Evolutionary conservation across 371 early-diverging fungal genomes (phyloP), one percentile per base, ranked within the genome.

Genomic region (Circinella umbellata): DNA sequence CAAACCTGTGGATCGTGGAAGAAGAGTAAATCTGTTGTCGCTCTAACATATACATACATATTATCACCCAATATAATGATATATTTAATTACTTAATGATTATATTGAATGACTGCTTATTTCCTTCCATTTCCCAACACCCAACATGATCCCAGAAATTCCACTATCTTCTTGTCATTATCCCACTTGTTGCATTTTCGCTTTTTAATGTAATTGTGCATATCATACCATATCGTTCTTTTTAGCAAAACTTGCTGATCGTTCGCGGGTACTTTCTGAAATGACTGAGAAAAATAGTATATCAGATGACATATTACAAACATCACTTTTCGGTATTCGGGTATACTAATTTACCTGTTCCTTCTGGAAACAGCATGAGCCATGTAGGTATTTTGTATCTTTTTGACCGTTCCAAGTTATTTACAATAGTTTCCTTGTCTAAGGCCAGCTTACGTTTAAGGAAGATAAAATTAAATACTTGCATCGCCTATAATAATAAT

Each of bases 351-450:
- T 63, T 71, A 74, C 78, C 78, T 17, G 96, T 95, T 65, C 97
- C 97, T 77, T 96, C 97, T 0, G 97, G 97, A 76, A 94, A 96
- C 15, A 96, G 78, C 15, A 95, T 80, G 36, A 95, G 83, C 95
- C 95, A 95, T 47, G 90, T 76, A 15, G 92, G 93, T n/a, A 84
- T 75, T 60, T 70, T 72, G 66, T 62, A 73, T 69, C 64, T 73
- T 47, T 71, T 66, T 15, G 80, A 71, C 4, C 80, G 75, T 14
- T 73, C 69, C 57, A 88, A 59, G 57, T 79, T 78, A 9, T 55
- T 68, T 38, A 80, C 70, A 73, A 91, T 83, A n/a, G 78, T 80
- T 37, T 69, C 75, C 66, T 83, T 80, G 80, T 96, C 96, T 20
- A 81, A 71, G 13, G 79, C 84, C 91, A 94, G 93, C 55, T 91